These are phyloP conservation scores for Inga laurina DNA, from an alignment of 306 rosid species.

Conservation along the genomic window DNA sequence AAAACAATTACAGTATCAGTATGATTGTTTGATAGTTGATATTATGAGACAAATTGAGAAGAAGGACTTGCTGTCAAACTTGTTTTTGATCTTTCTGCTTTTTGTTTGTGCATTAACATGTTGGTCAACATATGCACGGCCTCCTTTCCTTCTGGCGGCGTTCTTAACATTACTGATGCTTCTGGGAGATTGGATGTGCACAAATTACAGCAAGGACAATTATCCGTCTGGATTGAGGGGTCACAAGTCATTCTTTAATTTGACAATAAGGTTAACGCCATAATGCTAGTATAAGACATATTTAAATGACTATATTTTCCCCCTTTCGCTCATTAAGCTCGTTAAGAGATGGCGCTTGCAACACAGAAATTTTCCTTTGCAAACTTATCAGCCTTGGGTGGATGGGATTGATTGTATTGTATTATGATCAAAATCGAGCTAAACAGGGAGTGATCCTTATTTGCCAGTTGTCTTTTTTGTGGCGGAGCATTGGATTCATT, in stretches of 20 bases:
- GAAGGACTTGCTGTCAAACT: slow-evolving; percentile 52
- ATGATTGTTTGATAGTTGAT: slow-evolving; percentile 26
- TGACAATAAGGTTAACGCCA: background rate
- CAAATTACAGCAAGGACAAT: slow-evolving; percentile 84
- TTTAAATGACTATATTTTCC: background rate
- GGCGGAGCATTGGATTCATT: background rate
- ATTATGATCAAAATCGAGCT: background rate
- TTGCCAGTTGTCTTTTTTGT: background rate
- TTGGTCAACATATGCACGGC: slow-evolving; percentile 78
- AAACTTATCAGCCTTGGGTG: background rate
- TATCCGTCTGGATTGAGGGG: slow-evolving; percentile 82
- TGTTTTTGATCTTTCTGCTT: slow-evolving; percentile 82
- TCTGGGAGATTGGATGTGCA: slow-evolving; percentile 42
- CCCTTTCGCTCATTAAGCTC: background rate
- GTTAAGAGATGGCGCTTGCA: background rate
- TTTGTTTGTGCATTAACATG: slow-evolving; percentile 81
- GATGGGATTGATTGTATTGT: background rate
- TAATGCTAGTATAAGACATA: background rate
- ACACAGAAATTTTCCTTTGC: background rate
- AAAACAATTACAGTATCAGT: slow-evolving; percentile 9
- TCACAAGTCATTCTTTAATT: slow-evolving; percentile 57
- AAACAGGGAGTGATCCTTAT: background rate
- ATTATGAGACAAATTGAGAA: slow-evolving; percentile 37
- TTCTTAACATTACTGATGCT: slow-evolving; percentile 4
- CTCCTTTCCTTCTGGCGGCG: slow-evolving; percentile 62